Conservation (phyloP, 129 eudicot species). For the Cynara cardunculus region DNA sequence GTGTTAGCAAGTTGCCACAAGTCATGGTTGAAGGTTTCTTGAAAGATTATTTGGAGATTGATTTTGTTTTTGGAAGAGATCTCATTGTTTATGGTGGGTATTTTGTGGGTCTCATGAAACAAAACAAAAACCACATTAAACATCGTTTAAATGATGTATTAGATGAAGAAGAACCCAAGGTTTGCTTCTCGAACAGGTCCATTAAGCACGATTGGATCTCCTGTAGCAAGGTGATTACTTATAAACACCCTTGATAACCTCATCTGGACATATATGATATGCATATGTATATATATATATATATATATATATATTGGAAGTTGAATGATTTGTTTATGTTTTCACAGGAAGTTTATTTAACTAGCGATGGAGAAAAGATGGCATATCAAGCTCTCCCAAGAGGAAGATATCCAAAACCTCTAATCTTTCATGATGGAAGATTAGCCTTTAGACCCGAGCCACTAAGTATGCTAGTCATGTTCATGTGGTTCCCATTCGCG, state of each 20-base stretch:
- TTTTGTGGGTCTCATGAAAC: conserved; percentile 58
- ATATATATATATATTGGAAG: neutral
- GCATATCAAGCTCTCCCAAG: conserved; percentile 43
- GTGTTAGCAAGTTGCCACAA: conserved; percentile 60
- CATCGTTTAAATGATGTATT: conserved; percentile 11
- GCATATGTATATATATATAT: no score
- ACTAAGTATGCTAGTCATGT: conserved; percentile 35
- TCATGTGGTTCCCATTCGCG: conserved; percentile 71
- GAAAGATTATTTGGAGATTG: conserved; percentile 63
- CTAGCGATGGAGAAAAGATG: conserved; percentile 35
- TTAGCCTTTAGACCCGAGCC: conserved; percentile 62
- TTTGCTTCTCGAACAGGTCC: conserved; percentile 32
- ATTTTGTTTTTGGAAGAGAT: conserved; percentile 58
- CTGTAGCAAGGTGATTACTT: conserved; percentile 44
- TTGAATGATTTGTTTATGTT: neutral
- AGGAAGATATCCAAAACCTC: conserved; percentile 52
- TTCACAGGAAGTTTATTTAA: conserved; percentile 50
- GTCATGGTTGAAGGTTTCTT: conserved; percentile 80
- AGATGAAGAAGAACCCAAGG: conserved; percentile 22
- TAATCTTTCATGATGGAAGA: conserved; percentile 78
- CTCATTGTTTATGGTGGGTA: conserved; percentile 45
- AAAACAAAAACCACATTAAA: conserved; percentile 23
- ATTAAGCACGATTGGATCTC: conserved; percentile 26
- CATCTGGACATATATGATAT: no score
- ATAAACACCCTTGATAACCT: neutral